Conservation (phyloP, 495 filamentous ascomycete genomes). For the Tuber umbilicatum region DNA sequence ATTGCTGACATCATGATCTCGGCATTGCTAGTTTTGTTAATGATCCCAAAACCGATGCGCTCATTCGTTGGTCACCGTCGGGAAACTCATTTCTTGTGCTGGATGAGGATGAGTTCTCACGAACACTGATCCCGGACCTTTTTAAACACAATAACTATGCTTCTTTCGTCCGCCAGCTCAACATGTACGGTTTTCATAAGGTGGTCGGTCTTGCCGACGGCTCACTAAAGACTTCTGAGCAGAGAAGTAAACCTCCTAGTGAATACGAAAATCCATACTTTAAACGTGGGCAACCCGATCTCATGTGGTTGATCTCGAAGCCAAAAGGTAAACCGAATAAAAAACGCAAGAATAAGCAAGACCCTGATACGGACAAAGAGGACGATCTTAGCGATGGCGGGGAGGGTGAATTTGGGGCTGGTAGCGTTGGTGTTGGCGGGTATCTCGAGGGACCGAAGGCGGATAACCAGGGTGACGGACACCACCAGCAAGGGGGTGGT, state of each 20-base stretch:
- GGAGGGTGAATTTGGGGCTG: slow-evolving; percentile 41
- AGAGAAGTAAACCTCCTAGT: slow-evolving; percentile 93
- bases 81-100: slow-evolving; percentile 94
- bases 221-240: slow-evolving; percentile 92
- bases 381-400: slow-evolving; percentile 55
- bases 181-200: slow-evolving; percentile 99
- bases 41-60: slow-evolving; percentile 78
- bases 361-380: slow-evolving; percentile 61
- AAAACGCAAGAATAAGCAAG: slow-evolving; percentile 62
- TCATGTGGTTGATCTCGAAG: slow-evolving; percentile 97
- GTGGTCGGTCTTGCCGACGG: slow-evolving; percentile 94
- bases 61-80: slow-evolving; percentile 96
- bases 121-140: slow-evolving; percentile 86
- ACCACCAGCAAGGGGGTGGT: slow-evolving; percentile 26
- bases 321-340: slow-evolving; percentile 65
- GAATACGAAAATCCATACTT: slow-evolving; percentile 98
- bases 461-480: slow-evolving; percentile 28
- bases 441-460: slow-evolving; percentile 38
- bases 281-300: slow-evolving; percentile 81
- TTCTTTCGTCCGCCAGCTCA: slow-evolving; percentile 94
- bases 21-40: slow-evolving; percentile 69
- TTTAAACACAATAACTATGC: slow-evolving; percentile 99
- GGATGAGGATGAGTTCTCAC: slow-evolving; percentile 99
- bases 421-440: slow-evolving; percentile 44
- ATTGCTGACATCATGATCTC: slow-evolving; percentile 28